These are phyloP conservation scores for Mucor plumbeus DNA, from an alignment of 371 early-diverging fungal species.

Conservation along the genomic window DNA sequence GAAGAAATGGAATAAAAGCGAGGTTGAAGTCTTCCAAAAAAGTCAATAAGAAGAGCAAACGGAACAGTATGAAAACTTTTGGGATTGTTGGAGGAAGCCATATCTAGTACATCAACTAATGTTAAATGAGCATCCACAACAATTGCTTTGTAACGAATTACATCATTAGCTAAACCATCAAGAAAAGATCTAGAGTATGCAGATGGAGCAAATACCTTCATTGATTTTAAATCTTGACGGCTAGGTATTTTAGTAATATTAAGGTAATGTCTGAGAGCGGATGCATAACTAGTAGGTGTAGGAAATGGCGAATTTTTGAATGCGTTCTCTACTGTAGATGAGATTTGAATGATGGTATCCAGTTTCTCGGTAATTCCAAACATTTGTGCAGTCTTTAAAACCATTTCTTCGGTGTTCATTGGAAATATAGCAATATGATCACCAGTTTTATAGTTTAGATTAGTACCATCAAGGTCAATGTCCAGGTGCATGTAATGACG, in stretches of 20 bases:
- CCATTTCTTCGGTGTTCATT: slow-evolving; percentile 79
- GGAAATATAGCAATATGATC: slow-evolving; percentile 96
- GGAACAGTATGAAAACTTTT: slow-evolving; percentile 55
- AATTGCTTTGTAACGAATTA: slow-evolving; percentile 66
- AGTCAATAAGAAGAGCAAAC: slow-evolving; percentile 77
- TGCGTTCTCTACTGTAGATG: slow-evolving; percentile 66
- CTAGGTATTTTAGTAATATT: slow-evolving; percentile 80
- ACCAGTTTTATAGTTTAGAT: slow-evolving; percentile 86
- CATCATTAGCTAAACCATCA: slow-evolving; percentile 65
- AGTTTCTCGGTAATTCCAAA: slow-evolving; percentile 70
- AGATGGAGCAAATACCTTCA: slow-evolving; percentile 65
- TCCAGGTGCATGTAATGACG: slow-evolving; percentile 94
- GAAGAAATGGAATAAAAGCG: slow-evolving; percentile 97
- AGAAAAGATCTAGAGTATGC: slow-evolving; percentile 57
- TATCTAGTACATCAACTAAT: slow-evolving; percentile 67
- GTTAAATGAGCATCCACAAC: slow-evolving; percentile 68
- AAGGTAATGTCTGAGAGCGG: slow-evolving; percentile 88
- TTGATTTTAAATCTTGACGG: slow-evolving; percentile 62
- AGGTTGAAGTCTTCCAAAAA: slow-evolving; percentile 80
- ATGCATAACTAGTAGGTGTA: slow-evolving; percentile 82
- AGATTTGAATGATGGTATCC: slow-evolving; percentile 65
- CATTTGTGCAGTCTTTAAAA: slow-evolving; percentile 64
- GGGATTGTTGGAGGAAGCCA: slow-evolving; percentile 22
- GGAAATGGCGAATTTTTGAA: slow-evolving; percentile 85
- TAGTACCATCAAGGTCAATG: slow-evolving; percentile 80